Conservation (phyloP, 2,329 filamentous ascomycete genomes). For the Sporothrix euskadiensis region DNA sequence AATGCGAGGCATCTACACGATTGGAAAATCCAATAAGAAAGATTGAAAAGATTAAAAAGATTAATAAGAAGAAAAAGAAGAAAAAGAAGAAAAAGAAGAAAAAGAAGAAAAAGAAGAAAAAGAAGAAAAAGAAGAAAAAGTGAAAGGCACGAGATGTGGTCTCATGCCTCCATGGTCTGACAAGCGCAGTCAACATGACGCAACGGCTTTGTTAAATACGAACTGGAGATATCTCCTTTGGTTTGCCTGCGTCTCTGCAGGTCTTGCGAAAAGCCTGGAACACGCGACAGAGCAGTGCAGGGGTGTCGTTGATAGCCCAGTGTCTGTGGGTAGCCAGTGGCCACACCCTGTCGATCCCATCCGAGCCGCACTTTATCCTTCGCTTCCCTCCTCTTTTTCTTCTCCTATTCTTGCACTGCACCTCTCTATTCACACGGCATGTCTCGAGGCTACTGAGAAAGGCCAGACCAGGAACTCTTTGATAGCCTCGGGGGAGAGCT, state of each 20-base stretch:
- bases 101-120: background rate
- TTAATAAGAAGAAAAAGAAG: no score
- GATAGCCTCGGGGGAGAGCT: background rate
- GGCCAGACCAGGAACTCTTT: background rate
- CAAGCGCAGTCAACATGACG: background rate
- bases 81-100: background rate
- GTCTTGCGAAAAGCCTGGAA: background rate
- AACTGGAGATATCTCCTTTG: background rate
- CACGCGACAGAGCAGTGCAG: constrained; percentile 11
- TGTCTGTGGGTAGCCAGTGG: background rate
- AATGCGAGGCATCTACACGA: background rate
- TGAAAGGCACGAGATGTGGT: background rate
- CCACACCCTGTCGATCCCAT: constrained; percentile 8
- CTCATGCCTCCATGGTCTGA: background rate
- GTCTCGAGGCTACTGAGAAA: no score
- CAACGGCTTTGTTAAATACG: background rate
- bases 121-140: background rate
- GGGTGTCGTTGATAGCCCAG: background rate
- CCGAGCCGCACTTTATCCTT: background rate
- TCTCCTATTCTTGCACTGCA: background rate
- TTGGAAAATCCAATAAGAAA: background rate
- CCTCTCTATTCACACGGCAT: background rate
- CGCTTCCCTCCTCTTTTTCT: background rate
- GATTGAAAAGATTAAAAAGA: background rate
- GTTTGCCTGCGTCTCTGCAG: background rate